Conservation (phyloP, 306 rosid species). For the Quercus rubra region DNA sequence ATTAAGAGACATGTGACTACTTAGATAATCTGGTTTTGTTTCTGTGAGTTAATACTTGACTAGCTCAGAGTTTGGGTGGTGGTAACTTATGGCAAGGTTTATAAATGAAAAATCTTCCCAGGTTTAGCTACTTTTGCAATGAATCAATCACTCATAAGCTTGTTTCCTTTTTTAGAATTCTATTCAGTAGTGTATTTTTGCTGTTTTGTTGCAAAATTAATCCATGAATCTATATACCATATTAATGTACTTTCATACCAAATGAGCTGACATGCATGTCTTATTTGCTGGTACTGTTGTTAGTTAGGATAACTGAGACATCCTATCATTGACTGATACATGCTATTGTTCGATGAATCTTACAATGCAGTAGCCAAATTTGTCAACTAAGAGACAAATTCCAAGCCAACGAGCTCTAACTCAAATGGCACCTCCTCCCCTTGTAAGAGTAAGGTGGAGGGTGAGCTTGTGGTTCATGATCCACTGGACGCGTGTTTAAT, state of each 20-base stretch:
- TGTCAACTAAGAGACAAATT: neutral
- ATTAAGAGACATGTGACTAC: neutral
- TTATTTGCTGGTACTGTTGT: neutral
- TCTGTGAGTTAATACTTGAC: neutral
- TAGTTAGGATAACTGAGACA: neutral
- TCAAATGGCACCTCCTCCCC: too few relatives aligned
- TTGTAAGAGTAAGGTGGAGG: too few relatives aligned
- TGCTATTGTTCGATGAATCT: neutral
- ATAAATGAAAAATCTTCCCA: neutral
- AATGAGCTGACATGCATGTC: neutral
- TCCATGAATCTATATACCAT: neutral
- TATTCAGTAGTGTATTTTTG: neutral
- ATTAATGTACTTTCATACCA: neutral
- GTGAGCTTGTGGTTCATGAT: too few relatives aligned
- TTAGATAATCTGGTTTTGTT: neutral
- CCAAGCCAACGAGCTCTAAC: neutral
- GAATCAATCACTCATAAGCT: neutral
- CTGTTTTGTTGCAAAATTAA: neutral
- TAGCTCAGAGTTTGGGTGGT: neutral
- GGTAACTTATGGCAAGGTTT: too few relatives aligned
- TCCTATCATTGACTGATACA: neutral
- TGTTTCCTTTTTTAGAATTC: neutral
- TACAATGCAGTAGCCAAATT: neutral
- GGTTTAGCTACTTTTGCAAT: neutral
- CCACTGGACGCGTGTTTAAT: too few relatives aligned